phyloP scores from a whole-genome alignment of 2,329 filamentous ascomycete species.

The Ascochyta pisi region DNA sequence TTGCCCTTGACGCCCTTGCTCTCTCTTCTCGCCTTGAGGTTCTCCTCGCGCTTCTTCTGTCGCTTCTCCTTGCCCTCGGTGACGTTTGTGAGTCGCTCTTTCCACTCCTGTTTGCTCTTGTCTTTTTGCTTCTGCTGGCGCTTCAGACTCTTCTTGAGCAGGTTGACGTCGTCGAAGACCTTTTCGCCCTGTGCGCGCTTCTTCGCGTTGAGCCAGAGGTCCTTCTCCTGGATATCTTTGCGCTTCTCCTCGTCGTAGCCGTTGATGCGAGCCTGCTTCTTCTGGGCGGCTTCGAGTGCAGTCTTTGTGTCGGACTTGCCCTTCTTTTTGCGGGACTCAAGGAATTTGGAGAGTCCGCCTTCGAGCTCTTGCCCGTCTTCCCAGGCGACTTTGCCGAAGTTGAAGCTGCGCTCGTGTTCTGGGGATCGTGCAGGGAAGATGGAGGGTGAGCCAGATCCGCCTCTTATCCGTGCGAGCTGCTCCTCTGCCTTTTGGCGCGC shows the following conservation, averaged over 20 bases:
- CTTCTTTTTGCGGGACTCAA: conserved; percentile 76
- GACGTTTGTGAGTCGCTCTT: conserved; percentile 55
- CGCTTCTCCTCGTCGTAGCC: conserved; percentile 80
- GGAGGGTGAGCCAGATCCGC: conserved; percentile 65
- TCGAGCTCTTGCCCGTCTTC: conserved; percentile 83
- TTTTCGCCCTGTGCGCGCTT: conserved; percentile 88
- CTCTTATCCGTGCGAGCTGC: conserved; percentile 62
- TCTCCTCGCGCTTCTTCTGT: conserved; percentile 59
- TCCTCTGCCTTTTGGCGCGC: conserved; percentile 66
- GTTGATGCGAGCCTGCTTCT: conserved; percentile 81
- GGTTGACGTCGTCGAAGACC: conserved; percentile 81
- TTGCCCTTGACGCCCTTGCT: conserved; percentile 76
- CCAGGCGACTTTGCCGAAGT: conserved; percentile 92
- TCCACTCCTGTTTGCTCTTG: conserved; percentile 89
- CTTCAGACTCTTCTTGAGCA: conserved; percentile 91
- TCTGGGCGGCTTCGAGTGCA: conserved; percentile 83
- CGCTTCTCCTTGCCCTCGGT: conserved; percentile 56
- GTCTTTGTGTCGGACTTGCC: conserved; percentile 85
- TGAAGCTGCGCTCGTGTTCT: conserved; percentile 71
- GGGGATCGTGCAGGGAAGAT: conserved; percentile 55
- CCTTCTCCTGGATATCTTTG: conserved; percentile 88
- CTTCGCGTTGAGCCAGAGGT: conserved; percentile 90
- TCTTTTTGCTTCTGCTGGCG: conserved; percentile 88
- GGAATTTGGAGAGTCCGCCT: conserved; percentile 66
- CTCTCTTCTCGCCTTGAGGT: conserved; percentile 74